Evolutionary conservation across 148 eudicot species (phyloP).

Genomic region (Rhododendron vialii): DNA sequence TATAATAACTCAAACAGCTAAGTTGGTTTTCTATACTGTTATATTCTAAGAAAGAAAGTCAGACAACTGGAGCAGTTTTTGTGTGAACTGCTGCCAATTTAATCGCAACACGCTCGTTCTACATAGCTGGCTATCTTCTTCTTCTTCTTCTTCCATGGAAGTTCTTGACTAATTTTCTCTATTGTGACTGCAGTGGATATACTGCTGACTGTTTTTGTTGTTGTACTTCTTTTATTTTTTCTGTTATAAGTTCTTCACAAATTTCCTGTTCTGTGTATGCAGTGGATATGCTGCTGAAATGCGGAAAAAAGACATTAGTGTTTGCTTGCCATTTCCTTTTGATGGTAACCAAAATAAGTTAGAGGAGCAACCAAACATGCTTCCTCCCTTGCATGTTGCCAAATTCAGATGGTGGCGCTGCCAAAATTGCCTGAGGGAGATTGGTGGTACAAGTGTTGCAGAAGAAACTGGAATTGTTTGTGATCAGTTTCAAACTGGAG

Average conservation of each 20-base stretch:
- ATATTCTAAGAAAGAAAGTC: background rate
- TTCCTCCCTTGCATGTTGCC: slow-evolving; percentile 52
- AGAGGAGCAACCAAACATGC: slow-evolving; percentile 19
- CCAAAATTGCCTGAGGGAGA: slow-evolving; percentile 25
- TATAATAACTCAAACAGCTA: background rate
- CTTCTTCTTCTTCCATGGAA: background rate
- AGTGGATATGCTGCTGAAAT: slow-evolving; percentile 66
- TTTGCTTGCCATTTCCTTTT: slow-evolving; percentile 48
- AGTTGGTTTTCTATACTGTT: background rate
- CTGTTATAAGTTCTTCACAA: background rate
- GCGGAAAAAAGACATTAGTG: slow-evolving; percentile 41
- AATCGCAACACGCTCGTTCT: background rate
- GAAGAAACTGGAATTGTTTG: slow-evolving; percentile 10
- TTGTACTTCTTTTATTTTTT: background rate
- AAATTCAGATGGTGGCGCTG: slow-evolving; percentile 65
- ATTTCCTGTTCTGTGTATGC: slow-evolving; percentile 13
- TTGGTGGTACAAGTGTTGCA: slow-evolving; percentile 13
- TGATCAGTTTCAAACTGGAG: background rate
- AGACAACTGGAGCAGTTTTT: background rate
- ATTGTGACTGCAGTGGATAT: slow-evolving; percentile 46
- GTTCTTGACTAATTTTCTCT: background rate
- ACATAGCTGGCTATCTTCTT: background rate
- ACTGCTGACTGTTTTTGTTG: slow-evolving; percentile 25
- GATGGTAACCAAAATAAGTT: slow-evolving; percentile 13
- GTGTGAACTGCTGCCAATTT: background rate